Base-by-base conservation (phyloP, 2,329 filamentous ascomycete genomes). In the Gaeumannomyces sp. region DNA sequence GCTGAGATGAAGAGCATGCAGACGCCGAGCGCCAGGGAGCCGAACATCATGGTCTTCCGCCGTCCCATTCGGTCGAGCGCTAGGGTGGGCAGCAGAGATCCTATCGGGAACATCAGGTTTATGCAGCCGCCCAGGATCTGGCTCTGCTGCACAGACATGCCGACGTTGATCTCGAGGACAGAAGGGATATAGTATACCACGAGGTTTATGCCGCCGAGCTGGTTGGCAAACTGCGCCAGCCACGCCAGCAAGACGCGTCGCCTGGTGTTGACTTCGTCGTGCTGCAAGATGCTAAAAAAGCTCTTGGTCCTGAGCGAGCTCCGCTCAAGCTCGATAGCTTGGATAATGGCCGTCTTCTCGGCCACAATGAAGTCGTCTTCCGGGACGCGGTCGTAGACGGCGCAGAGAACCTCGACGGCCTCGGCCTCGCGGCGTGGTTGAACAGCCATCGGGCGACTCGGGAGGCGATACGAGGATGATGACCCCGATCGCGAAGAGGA, bases 241-340 rank as follows among this genome's bases (percentile, higher is more conserved):
- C 38, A 45, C 38, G 38, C 38, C 16, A 45, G 16, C 38, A 45
- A 11, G 16, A 64, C 33, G 22, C 65, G 58, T 19, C 59, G 60
- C 3, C 59, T 28, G 29, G 45, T 61, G 35, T 61, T 58, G 22
- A 61, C 59, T 8, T 61, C 38, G 59, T 61, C 64, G 81, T 0
- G 83, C 79, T 3, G 80, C 64, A 88, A 68, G 80, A 89, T 86
- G 45, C 87, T 81, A 10, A 86, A 82, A 76, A 88, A 83, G 71
- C 89, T 85, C 74, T 89, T 64, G 63, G 27, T 35, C 33, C 58
- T 53, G 28, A 31, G 31, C 57, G 58, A 59, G 45, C 38, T 60
- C 29, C 33, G 63, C 11, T 38, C 57, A 13, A 35, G 28, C 27
- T 81, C 79, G 67, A 90, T 86, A 1, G 84, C 87, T 70, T 89